Evolutionary conservation across 805 yeast genomes (phyloP), one percentile per base, ranked within the genome.

Genomic region (Wickerhamiella australiensis): DNA sequence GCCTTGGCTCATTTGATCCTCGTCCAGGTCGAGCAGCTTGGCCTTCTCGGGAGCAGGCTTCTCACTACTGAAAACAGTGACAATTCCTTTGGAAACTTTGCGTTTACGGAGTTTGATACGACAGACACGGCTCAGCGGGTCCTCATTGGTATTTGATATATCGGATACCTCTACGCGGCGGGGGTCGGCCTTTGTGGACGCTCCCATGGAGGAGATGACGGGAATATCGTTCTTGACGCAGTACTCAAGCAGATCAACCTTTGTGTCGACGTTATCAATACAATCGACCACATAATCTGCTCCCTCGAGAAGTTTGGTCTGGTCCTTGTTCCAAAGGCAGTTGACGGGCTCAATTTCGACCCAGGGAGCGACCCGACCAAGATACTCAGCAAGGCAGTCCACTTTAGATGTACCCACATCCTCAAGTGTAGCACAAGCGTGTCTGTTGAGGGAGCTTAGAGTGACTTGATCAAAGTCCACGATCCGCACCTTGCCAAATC

Each of bases 31-130:
- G 55, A 92, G 68, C 53, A 92, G 66, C 56, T 79, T 75, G 3
- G 97, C 97, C 68, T 92, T 92, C 50, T 84, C 77, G 35, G 95
- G 95, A 60, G 88, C 96, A 2, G 98, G 98, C 65, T 92, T 92
- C 64, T 92, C 99, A 2, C 95, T 83, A 36, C 95, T 83, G 61
- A 85, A 92, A 0, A 87, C 92, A 12, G 85, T 88, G 1, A 95
- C 85, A 11, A 92, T 83, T 27, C 85, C 85, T 1, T 73, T 71
- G 11, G 68, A 61, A 42, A 92, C 82, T 1, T 96, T 96, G 55
- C 78, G 73, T 61, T 80, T 77, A 63, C 86, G 82, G 57, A 92
- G 73, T 59, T 87, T 76, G 58, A 95, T 75, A 62, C 99, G 76
- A 4, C 87, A 94, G 0, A 90, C 70, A 54, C 94, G 76, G 12